Percentiles rank a stretch among this genome's conserved stretches.
phyloP scores from a whole-genome alignment of 1,139 yeast genomes.

The Suhomyces panamericanus region DNA sequence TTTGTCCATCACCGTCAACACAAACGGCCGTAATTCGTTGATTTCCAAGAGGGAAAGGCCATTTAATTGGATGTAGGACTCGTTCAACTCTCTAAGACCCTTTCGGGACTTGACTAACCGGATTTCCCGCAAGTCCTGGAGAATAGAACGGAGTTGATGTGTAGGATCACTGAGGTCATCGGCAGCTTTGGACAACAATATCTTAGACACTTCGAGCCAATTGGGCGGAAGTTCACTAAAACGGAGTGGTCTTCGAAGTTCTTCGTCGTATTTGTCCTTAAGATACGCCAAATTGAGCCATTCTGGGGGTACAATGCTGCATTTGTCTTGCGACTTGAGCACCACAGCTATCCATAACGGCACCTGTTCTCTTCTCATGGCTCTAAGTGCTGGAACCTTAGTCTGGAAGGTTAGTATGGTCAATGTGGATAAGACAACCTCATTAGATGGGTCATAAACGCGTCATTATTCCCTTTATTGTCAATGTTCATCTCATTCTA shows the following conservation, averaged over 20 bases:
- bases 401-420: slow-evolving; percentile 25
- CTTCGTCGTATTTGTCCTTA: slow-evolving; percentile 65
- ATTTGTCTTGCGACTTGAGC: slow-evolving; percentile 79
- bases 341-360: slow-evolving; percentile 90
- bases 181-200: slow-evolving; percentile 63
- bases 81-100: slow-evolving; percentile 78
- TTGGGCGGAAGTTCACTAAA: slow-evolving; percentile 80
- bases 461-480: neutral
- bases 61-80: slow-evolving; percentile 78
- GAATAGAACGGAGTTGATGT: slow-evolving; percentile 60
- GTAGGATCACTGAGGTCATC: slow-evolving; percentile 75
- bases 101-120: slow-evolving; percentile 77
- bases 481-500: neutral
- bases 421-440: too few species aligned
- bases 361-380: slow-evolving; percentile 68
- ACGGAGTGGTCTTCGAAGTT: slow-evolving; percentile 52
- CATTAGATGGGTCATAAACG: neutral
- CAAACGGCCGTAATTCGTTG: slow-evolving; percentile 84
- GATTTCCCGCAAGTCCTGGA: slow-evolving; percentile 85
- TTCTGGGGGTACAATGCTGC: slow-evolving; percentile 81
- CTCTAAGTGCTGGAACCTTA: slow-evolving; percentile 54
- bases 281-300: slow-evolving; percentile 74
- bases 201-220: slow-evolving; percentile 82
- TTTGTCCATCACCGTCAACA: slow-evolving; percentile 76
- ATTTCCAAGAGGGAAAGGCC: slow-evolving; percentile 82